Evolutionary conservation across 179 eudicot species (phyloP).

Genomic region (Gypsophila paniculata): DNA sequence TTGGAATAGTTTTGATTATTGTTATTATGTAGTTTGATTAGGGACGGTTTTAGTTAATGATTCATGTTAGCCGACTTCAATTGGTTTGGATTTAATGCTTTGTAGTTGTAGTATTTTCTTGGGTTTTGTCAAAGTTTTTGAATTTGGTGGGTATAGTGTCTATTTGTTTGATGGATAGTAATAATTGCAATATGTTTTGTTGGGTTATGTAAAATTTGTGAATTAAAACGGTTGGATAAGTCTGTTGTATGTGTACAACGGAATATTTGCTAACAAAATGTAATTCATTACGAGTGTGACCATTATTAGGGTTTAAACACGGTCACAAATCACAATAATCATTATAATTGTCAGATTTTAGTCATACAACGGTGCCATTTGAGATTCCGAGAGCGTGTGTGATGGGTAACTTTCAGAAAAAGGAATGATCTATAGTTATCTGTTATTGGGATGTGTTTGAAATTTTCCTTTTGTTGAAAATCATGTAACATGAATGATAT

Average conservation of each 20-base stretch:
- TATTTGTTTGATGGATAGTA: not conserved
- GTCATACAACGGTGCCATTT: too few species aligned
- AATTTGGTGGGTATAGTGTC: not conserved
- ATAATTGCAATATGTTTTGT: not conserved
- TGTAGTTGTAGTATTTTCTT: not conserved
- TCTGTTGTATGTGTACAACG: too few species aligned
- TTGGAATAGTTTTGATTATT: too few species aligned
- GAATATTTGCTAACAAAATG: too few species aligned
- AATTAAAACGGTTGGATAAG: not conserved
- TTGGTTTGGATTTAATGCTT: too few species aligned
- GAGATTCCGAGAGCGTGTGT: not conserved
- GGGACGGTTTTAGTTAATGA: too few species aligned
- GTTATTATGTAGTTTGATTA: too few species aligned
- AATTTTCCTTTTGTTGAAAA: slow-evolving; percentile 1
- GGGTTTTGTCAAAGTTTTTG: slow-evolving; percentile 10
- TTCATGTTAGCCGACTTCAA: too few species aligned
- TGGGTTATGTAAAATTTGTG: slow-evolving; percentile 1
- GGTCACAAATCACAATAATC: too few species aligned
- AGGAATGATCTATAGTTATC: not conserved
- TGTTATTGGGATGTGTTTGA: not conserved
- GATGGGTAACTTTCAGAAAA: slow-evolving; percentile 17
- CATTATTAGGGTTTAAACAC: too few species aligned
- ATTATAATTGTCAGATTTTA: too few species aligned
- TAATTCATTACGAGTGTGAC: too few species aligned
- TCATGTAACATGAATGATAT: slow-evolving; percentile 10